Base-by-base conservation (phyloP, 2,329 filamentous ascomycete genomes). In the Claviceps sp. region DNA sequence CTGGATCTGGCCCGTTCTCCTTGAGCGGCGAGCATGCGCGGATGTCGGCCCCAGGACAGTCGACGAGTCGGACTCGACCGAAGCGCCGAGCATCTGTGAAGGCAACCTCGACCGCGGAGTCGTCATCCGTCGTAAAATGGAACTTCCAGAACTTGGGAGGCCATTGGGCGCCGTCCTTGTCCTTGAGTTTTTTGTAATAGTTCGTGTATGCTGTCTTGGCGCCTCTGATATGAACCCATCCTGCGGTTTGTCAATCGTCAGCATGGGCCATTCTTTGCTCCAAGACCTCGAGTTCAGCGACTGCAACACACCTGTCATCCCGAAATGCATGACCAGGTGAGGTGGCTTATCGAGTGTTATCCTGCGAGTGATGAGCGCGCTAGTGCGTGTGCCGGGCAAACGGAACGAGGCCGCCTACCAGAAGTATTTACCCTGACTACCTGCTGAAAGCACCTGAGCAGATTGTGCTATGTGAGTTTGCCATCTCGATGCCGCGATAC, bases 361-460 rank as follows among this genome's bases (percentile, higher is more conserved):
- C 70, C 69, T 71, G n/a, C 6, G 24, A 11, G 9, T 5, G 26
- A 34, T 50, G 30, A 52, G 53, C 49, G 47, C 49, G 44, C 22
- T 5, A 13, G 18, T 38, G 64, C 20, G 70, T 67, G 68, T 66
- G 69, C 22, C 13, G 14, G 8, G 18, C 20, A 14, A 16, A 5
- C 9, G 9, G 14, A 20, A 8, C 16, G 7, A 55, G 68, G 54
- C 59, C n/a, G 14, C 52, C n/a, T 40, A 79, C 82, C 93, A 98
- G 66, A 98, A 97, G 64, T 97, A 97, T 76, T 97, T 98, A 9
- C 93, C 93, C 65, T 96, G 93, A 54, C 86, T 88, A 4, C 86
- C 86, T 4, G 86, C 86, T 51, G 73, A 75, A 8, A 79, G 54
- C 3, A 82, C 81, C 72, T 74, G 48, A 6, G 43, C 11, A 13